A percentile compares a stretch with the other conserved stretches of the same genome.
phyloP scores from a whole-genome alignment of 1,139 yeast species.

The Eremothecium gossypii region DNA sequence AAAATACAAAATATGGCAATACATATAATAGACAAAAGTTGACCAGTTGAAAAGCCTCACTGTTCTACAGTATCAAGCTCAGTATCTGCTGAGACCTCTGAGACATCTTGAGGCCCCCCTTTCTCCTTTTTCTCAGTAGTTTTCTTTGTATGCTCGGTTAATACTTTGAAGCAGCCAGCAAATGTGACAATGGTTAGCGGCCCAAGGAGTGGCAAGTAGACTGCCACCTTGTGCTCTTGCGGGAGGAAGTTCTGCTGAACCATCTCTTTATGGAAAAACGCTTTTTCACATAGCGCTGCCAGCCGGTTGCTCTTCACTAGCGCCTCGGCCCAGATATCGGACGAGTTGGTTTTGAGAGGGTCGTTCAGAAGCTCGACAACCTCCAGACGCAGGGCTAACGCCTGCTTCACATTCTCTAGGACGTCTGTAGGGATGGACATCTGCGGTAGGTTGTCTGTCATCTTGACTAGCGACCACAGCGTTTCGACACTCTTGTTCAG shows the following conservation, averaged over 20 bases:
- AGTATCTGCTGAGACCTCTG: too few relatives aligned
- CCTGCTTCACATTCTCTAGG: constrained; percentile 27
- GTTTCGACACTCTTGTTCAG: constrained; percentile 45
- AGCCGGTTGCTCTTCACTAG: constrained; percentile 48
- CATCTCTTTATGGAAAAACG: constrained; percentile 91
- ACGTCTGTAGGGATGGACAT: constrained; percentile 65
- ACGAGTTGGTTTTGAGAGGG: constrained; percentile 9
- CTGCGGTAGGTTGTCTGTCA: constrained; percentile 58
- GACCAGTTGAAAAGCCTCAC: too few relatives aligned
- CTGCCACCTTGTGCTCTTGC: constrained; percentile 89
- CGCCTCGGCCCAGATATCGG: constrained; percentile 37
- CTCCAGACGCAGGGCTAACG: constrained; percentile 28
- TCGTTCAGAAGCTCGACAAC: constrained; percentile 27
- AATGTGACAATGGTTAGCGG: constrained; percentile 67
- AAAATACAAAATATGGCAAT: background rate
- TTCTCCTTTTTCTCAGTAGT: constrained; percentile 1
- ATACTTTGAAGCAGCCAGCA: constrained; percentile 43
- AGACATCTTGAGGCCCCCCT: background rate
- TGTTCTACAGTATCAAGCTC: too few relatives aligned
- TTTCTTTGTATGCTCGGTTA: constrained; percentile 17
- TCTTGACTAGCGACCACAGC: constrained; percentile 57
- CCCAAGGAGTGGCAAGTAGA: constrained; percentile 79
- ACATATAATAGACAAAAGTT: too few relatives aligned
- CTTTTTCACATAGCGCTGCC: constrained; percentile 51
- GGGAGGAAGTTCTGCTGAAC: constrained; percentile 93